phyloP scores from a whole-genome alignment of 768 basidiomycete species.

The Trametes cingulata region DNA sequence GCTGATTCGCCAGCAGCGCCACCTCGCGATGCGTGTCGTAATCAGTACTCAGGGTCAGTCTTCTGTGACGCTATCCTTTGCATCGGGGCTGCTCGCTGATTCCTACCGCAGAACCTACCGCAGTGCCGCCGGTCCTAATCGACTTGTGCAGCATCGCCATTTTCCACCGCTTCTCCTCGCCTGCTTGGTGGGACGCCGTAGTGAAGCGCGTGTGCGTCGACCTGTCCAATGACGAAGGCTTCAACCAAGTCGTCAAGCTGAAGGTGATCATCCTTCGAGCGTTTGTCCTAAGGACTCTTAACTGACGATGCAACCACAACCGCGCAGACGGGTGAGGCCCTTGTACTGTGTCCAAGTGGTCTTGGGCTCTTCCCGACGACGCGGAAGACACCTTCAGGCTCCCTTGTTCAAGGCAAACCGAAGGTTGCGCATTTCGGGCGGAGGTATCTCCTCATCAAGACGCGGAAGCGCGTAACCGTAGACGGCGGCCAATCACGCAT shows the following conservation, averaged over 20 bases:
- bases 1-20: slow-evolving; percentile 68
- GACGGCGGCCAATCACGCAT: slow-evolving; percentile 23
- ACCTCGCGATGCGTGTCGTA: slow-evolving; percentile 69
- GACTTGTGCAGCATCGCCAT: slow-evolving; percentile 67
- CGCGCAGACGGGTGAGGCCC: slow-evolving; percentile 66
- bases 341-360: slow-evolving; percentile 67
- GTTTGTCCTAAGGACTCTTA: neutral
- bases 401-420: neutral
- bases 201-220: slow-evolving; percentile 67
- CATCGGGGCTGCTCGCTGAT: no score
- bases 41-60: slow-evolving; percentile 71
- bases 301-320: neutral
- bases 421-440: slow-evolving; percentile 25
- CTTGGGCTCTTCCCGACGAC: slow-evolving; percentile 10
- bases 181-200: slow-evolving; percentile 74
- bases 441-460: slow-evolving; percentile 20
- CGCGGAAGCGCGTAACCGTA: slow-evolving; percentile 20
- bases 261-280: slow-evolving; percentile 44
- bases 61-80: no score
- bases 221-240: slow-evolving; percentile 57
- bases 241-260: slow-evolving; percentile 64
- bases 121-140: slow-evolving; percentile 65
- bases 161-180: slow-evolving; percentile 75
- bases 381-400: neutral
- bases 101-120: slow-evolving; percentile 60